Evolutionary conservation across 371 early-diverging fungal species (phyloP).

Genomic region (Neoconidiobolus thromboides): DNA sequence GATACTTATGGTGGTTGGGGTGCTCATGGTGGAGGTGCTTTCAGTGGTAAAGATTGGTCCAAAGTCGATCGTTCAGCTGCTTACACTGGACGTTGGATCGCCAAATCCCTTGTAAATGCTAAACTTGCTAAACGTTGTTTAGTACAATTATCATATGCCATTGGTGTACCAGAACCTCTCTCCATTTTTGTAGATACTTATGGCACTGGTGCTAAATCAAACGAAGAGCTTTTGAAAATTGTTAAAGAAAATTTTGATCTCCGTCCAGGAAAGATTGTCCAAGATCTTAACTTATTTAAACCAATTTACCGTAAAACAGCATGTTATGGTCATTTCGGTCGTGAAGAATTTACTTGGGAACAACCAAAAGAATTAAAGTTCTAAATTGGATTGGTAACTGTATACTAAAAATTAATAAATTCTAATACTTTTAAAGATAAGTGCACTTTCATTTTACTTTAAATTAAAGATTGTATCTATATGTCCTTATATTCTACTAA

Average conservation of each 20-base stretch:
- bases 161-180: constrained; percentile 97
- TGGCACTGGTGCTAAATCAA: constrained; percentile 79
- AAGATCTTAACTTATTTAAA: constrained; percentile 91
- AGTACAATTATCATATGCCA: constrained; percentile 98
- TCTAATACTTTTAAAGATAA: too few relatives aligned
- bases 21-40: constrained; percentile 99
- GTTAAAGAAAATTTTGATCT: constrained; percentile 96
- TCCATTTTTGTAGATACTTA: constrained; percentile 96
- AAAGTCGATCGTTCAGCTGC: constrained; percentile 99
- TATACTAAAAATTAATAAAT: too few relatives aligned
- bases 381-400: constrained; percentile 16
- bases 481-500: too few relatives aligned
- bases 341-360: constrained; percentile 93
- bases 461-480: too few relatives aligned
- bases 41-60: constrained; percentile 99
- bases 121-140: constrained; percentile 85
- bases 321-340: constrained; percentile 98
- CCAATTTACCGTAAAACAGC: constrained; percentile 97
- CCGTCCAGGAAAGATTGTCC: constrained; percentile 95
- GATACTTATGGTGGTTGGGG: constrained; percentile 95
- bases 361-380: constrained; percentile 74
- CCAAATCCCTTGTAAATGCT: constrained; percentile 86
- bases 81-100: constrained; percentile 98
- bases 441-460: too few relatives aligned
- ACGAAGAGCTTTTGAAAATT: constrained; percentile 78